phyloP scores from a whole-genome alignment of 768 basidiomycete species.

The Suillus placidus region DNA sequence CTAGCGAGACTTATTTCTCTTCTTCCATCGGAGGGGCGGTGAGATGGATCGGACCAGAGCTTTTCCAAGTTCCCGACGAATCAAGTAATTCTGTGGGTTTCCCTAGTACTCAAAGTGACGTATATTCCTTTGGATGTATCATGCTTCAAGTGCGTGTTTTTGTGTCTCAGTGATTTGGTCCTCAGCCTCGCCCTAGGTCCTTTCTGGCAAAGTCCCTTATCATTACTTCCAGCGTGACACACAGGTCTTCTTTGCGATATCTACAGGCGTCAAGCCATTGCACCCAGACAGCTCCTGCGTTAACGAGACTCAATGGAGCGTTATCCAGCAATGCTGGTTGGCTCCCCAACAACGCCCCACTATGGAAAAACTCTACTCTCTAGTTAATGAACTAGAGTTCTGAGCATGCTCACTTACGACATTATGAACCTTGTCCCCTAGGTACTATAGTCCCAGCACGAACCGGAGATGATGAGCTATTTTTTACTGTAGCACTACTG shows the following conservation, averaged over 20 bases:
- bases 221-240: conserved; percentile 22
- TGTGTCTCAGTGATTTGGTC: conserved; percentile 16
- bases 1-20: conserved; percentile 11
- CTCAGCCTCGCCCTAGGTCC: conserved; percentile 9
- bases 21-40: conserved; percentile 9
- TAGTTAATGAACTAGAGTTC: neutral
- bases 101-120: conserved; percentile 6
- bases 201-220: conserved; percentile 25
- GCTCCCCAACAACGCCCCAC: conserved; percentile 15
- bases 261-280: conserved; percentile 10
- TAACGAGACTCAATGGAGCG: conserved; percentile 6
- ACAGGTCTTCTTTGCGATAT: conserved; percentile 22
- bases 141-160: conserved; percentile 29
- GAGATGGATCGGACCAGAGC: conserved; percentile 16
- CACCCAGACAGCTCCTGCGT: conserved; percentile 8
- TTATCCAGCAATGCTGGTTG: conserved; percentile 20
- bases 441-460: neutral
- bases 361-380: neutral
- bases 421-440: neutral
- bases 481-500: neutral
- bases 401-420: neutral
- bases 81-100: neutral
- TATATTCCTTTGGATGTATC: conserved; percentile 31
- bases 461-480: conserved; percentile 3
- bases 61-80: neutral